These are phyloP conservation scores for Plasmodium vivax DNA, from an alignment of 169 alveolate genomes.

Conservation along the genomic window DNA sequence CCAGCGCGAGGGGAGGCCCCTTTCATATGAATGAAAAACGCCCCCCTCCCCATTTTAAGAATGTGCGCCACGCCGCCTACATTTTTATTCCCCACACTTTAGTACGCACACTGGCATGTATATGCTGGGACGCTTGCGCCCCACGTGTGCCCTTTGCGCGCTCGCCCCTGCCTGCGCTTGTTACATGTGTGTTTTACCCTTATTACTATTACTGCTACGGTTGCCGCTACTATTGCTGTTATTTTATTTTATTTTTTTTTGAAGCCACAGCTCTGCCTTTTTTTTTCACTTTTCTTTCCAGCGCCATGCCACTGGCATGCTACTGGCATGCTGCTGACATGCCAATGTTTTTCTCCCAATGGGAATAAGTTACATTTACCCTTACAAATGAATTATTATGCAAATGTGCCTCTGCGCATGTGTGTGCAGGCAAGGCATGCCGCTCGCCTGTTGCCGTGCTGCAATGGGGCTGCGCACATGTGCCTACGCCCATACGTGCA, in stretches of 20 bases:
- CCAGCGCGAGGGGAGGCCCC: background rate
- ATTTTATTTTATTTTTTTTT: background rate
- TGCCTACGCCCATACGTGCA: background rate
- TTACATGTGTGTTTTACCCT: background rate
- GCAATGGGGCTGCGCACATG: background rate
- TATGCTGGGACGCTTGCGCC: background rate
- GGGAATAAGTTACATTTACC: background rate
- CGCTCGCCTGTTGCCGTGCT: background rate
- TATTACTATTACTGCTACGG: background rate
- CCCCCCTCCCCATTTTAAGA: slow-evolving; percentile 2
- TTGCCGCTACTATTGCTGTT: background rate
- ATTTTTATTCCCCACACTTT: background rate
- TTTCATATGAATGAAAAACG: slow-evolving; percentile 55
- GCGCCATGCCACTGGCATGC: background rate
- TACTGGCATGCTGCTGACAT: background rate
- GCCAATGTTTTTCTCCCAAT: background rate
- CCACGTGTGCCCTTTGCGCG: background rate
- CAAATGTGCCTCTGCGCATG: background rate
- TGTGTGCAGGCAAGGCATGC: background rate
- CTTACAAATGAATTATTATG: background rate
- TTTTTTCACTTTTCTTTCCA: background rate
- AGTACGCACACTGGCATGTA: background rate
- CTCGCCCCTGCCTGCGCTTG: background rate
- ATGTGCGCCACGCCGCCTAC: background rate
- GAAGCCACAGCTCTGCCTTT: background rate